Conservation (phyloP, 2,329 filamentous ascomycete species). For the Polytolypa hystricis region DNA sequence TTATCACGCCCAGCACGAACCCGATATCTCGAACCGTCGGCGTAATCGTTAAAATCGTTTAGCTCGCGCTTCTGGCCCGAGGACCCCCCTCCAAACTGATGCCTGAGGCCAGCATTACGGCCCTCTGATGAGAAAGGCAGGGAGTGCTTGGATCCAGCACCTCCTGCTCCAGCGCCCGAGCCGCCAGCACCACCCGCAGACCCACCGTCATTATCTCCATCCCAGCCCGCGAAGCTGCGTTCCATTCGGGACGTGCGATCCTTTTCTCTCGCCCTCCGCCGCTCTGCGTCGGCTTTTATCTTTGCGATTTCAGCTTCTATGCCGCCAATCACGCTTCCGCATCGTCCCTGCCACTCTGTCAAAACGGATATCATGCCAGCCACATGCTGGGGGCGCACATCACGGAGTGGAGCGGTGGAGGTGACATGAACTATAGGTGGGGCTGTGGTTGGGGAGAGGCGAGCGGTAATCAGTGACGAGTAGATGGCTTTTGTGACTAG, state of each 20-base stretch:
- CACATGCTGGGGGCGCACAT: constrained; percentile 65
- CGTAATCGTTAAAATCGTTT: constrained; percentile 9
- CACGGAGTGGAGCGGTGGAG: constrained; percentile 73
- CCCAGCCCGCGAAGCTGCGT: constrained; percentile 35
- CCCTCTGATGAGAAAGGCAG: constrained; percentile 7
- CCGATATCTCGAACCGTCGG: too few relatives aligned
- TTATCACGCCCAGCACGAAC: constrained; percentile 6
- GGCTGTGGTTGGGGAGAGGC: constrained; percentile 77
- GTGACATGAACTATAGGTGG: constrained; percentile 64
- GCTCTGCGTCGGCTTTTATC: constrained; percentile 50
- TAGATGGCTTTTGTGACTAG: constrained; percentile 84
- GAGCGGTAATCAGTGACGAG: constrained; percentile 67
- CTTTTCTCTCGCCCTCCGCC: constrained; percentile 41
- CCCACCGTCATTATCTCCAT: constrained; percentile 15
- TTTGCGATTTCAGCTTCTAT: constrained; percentile 63
- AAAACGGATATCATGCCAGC: constrained; percentile 58
- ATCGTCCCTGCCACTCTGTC: constrained; percentile 66
- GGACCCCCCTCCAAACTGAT: constrained; percentile 7
- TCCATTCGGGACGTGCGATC: constrained; percentile 41
- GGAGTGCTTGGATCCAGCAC: constrained; percentile 12
- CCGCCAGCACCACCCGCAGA: constrained; percentile 15
- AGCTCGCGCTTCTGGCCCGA: constrained; percentile 12
- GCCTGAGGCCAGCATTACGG: neutral
- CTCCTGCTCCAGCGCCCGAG: constrained; percentile 19
- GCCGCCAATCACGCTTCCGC: constrained; percentile 58